Percentiles rank a stretch among this genome's conserved stretches.
These are phyloP conservation scores for Aspergillus fijiensis DNA, from an alignment of 2,329 filamentous ascomycete species.

Conservation along the genomic window DNA sequence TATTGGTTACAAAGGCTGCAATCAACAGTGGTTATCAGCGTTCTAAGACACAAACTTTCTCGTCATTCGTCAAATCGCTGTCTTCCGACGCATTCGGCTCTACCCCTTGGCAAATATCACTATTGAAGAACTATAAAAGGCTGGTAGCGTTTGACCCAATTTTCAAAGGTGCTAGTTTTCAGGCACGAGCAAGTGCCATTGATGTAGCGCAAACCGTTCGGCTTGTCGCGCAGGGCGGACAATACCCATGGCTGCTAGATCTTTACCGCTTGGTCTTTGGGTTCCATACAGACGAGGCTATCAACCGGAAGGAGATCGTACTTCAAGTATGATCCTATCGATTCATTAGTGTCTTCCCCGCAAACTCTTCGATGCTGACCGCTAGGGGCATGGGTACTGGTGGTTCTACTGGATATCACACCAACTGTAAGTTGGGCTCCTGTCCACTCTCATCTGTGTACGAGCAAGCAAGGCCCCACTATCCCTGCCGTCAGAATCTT, in stretches of 20 bases:
- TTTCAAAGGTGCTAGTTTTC: constrained; percentile 50
- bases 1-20: constrained; percentile 78
- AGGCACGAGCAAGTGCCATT: constrained; percentile 51
- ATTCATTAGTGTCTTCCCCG: not conserved
- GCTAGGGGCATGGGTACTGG: too few relatives aligned
- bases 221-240: constrained; percentile 69
- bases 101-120: constrained; percentile 64
- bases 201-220: constrained; percentile 79
- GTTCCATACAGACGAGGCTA: constrained; percentile 76
- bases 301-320: constrained; percentile 61
- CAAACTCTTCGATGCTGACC: too few relatives aligned
- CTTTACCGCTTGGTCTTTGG: constrained; percentile 83
- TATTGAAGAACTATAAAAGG: constrained; percentile 78
- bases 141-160: constrained; percentile 72
- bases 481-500: too few relatives aligned
- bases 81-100: constrained; percentile 77
- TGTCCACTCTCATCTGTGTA: too few relatives aligned
- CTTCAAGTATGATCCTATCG: constrained; percentile 32
- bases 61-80: constrained; percentile 73
- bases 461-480: too few relatives aligned
- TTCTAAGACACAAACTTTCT: constrained; percentile 57
- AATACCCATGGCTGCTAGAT: constrained; percentile 78
- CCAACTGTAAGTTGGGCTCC: too few relatives aligned
- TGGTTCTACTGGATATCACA: too few relatives aligned
- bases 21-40: constrained; percentile 80